Percentiles rank a stretch among this genome's conserved stretches.
phyloP scores from a whole-genome alignment of 78 protist genomes.

The Monosiga brevicollis region DNA sequence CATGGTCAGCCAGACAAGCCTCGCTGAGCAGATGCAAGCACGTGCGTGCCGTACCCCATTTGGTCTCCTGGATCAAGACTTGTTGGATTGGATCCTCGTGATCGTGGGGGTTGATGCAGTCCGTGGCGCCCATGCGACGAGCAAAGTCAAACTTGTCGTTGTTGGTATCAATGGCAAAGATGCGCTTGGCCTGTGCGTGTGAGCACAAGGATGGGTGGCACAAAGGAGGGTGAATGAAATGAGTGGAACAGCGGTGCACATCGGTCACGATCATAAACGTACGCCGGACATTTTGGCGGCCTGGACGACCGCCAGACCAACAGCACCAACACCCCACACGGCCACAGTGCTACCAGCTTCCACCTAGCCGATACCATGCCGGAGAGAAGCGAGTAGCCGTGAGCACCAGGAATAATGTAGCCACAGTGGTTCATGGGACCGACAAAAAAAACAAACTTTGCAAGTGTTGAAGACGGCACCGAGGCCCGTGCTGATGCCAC shows the following conservation, averaged over 20 bases:
- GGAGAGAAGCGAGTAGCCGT: no score
- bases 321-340: slow-evolving; percentile 80
- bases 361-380: no score
- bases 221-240: neutral
- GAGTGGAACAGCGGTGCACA: neutral
- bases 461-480: slow-evolving; percentile 75
- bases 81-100: slow-evolving; percentile 36
- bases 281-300: slow-evolving; percentile 62
- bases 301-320: slow-evolving; percentile 61
- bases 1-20: neutral
- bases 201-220: neutral
- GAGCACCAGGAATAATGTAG: no score
- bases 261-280: slow-evolving; percentile 77
- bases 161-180: neutral
- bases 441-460: no score
- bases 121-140: slow-evolving; percentile 78
- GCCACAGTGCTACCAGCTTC: slow-evolving; percentile 34
- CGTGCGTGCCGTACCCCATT: no score
- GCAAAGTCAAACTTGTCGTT: slow-evolving; percentile 23
- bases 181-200: neutral
- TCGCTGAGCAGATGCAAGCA: no score
- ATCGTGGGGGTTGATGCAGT: slow-evolving; percentile 71
- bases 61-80: neutral
- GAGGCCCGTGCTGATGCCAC: slow-evolving; percentile 41
- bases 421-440: no score